A percentile compares a stretch with the other conserved stretches of the same genome.
These are phyloP conservation scores for Sungouiozyma intestinalis DNA, from an alignment of 805 yeast genomes.

Conservation along the genomic window DNA sequence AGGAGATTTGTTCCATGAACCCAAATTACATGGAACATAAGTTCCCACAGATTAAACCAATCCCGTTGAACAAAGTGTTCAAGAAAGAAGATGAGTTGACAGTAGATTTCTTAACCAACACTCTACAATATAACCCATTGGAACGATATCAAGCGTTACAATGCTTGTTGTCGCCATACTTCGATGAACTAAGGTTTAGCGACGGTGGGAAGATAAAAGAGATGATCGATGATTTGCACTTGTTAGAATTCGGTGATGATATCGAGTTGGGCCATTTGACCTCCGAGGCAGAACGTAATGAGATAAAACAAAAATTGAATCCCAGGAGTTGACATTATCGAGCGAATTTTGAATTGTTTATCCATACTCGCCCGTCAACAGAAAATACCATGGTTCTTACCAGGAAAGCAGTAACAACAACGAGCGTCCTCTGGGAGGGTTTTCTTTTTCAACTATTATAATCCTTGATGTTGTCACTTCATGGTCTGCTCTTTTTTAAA, in stretches of 20 bases:
- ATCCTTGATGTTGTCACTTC: neutral
- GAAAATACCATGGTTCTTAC: too few species aligned
- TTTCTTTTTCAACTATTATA: too few species aligned
- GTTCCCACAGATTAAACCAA: constrained; percentile 79
- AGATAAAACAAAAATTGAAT: constrained; percentile 15
- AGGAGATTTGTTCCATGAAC: constrained; percentile 88
- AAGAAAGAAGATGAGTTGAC: constrained; percentile 39
- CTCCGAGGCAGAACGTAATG: constrained; percentile 16
- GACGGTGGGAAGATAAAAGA: constrained; percentile 10
- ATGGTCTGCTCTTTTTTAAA: neutral
- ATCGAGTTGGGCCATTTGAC: constrained; percentile 23
- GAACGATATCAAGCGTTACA: constrained; percentile 48
- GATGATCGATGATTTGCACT: constrained; percentile 10
- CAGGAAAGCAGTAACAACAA: too few species aligned
- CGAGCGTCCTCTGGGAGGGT: too few species aligned
- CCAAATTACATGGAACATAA: constrained; percentile 96
- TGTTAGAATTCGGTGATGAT: constrained; percentile 21
- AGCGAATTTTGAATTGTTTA: too few species aligned
- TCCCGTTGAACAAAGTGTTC: constrained; percentile 59
- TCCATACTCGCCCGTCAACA: too few species aligned
- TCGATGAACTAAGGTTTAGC: constrained; percentile 23
- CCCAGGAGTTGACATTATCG: constrained; percentile 2
- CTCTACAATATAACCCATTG: constrained; percentile 59
- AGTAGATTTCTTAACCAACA: constrained; percentile 43
- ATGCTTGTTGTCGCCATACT: constrained; percentile 24